Conservation (phyloP, 2,329 filamentous ascomycete genomes). For the Blumeria hordei region DNA sequence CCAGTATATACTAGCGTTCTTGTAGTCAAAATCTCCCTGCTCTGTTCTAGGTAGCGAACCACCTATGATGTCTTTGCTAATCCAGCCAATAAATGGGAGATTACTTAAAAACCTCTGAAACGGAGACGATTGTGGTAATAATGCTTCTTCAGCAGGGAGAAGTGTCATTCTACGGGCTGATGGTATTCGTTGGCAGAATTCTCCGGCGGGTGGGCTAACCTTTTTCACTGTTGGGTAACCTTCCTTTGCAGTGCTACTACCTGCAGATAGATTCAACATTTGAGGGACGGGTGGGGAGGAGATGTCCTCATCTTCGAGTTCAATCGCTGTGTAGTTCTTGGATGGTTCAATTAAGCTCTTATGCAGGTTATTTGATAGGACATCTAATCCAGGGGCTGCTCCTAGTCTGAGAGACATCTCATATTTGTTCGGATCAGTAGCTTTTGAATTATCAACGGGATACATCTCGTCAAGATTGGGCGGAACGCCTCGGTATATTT, state of each 20-base stretch:
- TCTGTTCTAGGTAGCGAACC: conserved; percentile 50
- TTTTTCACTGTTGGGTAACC: not conserved
- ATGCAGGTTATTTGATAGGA: not conserved
- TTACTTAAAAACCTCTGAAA: conserved; percentile 37
- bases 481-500: conserved; percentile 40
- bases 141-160: conserved; percentile 43
- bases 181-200: conserved; percentile 34
- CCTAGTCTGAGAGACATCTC: not conserved
- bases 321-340: not conserved
- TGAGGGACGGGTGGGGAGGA: conserved; percentile 12
- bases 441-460: conserved; percentile 14
- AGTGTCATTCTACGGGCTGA: conserved; percentile 39
- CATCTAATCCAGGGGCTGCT: too few species aligned
- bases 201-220: conserved; percentile 13
- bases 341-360: not conserved
- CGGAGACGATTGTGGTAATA: conserved; percentile 42
- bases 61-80: conserved; percentile 48
- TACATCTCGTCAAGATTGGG: conserved; percentile 40
- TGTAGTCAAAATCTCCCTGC: conserved; percentile 55
- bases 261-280: conserved; percentile 28
- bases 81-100: conserved; percentile 48
- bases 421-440: too few species aligned
- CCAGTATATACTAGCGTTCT: conserved; percentile 41
- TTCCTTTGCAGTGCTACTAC: conserved; percentile 15
- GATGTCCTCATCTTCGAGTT: conserved; percentile 9